Evolutionary conservation across 768 basidiomycete species (phyloP), one percentile per base, ranked within the genome.

Genomic region (Daedaleopsis nitida): DNA sequence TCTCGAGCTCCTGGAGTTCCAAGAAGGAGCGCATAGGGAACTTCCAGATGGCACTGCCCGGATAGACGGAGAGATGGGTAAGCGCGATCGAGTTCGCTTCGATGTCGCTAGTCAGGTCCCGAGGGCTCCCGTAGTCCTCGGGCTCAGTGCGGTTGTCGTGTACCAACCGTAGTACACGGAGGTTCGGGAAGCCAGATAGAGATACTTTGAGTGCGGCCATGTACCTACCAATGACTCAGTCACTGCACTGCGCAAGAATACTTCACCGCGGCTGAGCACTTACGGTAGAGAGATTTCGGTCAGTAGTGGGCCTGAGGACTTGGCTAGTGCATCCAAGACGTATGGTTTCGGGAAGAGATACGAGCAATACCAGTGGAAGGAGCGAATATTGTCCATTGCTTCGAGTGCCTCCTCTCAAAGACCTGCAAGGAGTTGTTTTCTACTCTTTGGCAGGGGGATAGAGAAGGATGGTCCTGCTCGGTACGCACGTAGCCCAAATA

Each of bases 1-100:
- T 21, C 21, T 57, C 51, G 11, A 65, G 57, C 7, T 62, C 60
- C 11, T 52, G 35, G 19, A 65, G 60, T 12, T 48, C 42, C 6
- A 21, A 5, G 17, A 65, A 48, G 17, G 27, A 10, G 12, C 55
- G 57, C 3, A 62, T 21, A 2, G 65, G 65, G 19, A 39, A 34
- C 13, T 11, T 3, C 51, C 58, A 54, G 35, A 60, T 51, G 12
- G 37, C 13, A 12, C 38, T 24, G 21, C 61, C 61, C 27, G 27
- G 27, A 19, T 19, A 17, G 50, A 62, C 19, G 19, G 43, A 19
- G 11, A 65, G 44, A 21, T 21, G 34, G 7, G 51, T 51, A 1
- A 62, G 32, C 3, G 55, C 52, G 21, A n/a, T 21, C 1, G 17
- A 11, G 10, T 11, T 21, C 16, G 37, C 38, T 35, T 57, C 55